Evolutionary conservation across 768 basidiomycete genomes (phyloP).

Genomic region (Termitomyces sp.): DNA sequence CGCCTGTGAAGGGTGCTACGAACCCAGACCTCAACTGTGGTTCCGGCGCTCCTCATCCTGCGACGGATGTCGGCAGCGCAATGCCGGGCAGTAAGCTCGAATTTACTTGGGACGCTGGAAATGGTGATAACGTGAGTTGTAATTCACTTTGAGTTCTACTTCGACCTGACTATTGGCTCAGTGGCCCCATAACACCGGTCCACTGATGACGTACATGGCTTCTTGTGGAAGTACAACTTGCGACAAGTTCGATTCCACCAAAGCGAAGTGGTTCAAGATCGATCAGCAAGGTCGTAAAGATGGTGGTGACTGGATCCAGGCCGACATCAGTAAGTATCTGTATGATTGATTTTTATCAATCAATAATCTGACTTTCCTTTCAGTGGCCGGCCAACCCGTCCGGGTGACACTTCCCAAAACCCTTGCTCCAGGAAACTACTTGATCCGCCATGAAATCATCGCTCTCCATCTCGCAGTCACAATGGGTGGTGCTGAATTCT

Average conservation of each 20-base stretch:
- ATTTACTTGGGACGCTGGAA: slow-evolving; percentile 2
- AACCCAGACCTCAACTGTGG: slow-evolving; percentile 62
- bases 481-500: slow-evolving; percentile 71
- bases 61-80: slow-evolving; percentile 43
- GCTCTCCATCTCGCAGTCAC: slow-evolving; percentile 61
- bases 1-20: slow-evolving; percentile 48
- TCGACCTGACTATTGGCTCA: slow-evolving; percentile 9
- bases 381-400: slow-evolving; percentile 36
- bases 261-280: slow-evolving; percentile 74
- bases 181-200: slow-evolving; percentile 57
- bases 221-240: slow-evolving; percentile 53
- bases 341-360: neutral
- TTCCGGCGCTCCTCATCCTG: slow-evolving; percentile 36
- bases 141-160: neutral
- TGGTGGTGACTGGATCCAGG: slow-evolving; percentile 42
- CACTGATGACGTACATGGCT: slow-evolving; percentile 72
- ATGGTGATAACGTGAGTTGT: slow-evolving; percentile 20
- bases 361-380: neutral
- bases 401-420: slow-evolving; percentile 40
- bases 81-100: slow-evolving; percentile 15
- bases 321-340: slow-evolving; percentile 40
- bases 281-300: slow-evolving; percentile 41
- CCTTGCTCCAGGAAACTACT: slow-evolving; percentile 63
- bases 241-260: slow-evolving; percentile 49
- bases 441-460: slow-evolving; percentile 77